A percentile compares a stretch with the other conserved stretches of the same genome.
Evolutionary conservation across 202 grass and related monocot genomes (phyloP).

Genomic region (Digitaria exilis): DNA sequence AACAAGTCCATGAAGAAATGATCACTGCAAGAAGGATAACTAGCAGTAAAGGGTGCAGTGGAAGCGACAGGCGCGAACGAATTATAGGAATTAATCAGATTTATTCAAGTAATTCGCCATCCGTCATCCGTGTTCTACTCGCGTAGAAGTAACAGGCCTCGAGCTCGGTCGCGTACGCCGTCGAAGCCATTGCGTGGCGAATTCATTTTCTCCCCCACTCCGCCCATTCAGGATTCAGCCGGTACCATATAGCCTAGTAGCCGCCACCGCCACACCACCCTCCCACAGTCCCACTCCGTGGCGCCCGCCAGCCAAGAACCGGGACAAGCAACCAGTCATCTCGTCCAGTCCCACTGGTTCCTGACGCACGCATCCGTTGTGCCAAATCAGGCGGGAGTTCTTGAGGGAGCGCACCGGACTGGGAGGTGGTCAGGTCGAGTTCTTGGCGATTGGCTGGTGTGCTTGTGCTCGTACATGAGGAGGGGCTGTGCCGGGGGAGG

Average conservation of each 20-base stretch:
- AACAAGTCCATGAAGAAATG: not conserved
- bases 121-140: constrained; percentile 22
- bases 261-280: constrained; percentile 27
- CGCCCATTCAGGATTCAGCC: constrained; percentile 5
- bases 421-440: not conserved
- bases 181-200: constrained; percentile 42
- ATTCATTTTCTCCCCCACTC: constrained; percentile 28
- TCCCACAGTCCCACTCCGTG: constrained; percentile 20
- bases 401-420: not conserved
- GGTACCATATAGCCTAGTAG: constrained; percentile 60
- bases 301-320: constrained; percentile 28
- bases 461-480: constrained; percentile 60
- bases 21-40: not conserved
- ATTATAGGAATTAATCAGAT: not conserved
- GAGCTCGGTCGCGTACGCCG: constrained; percentile 20
- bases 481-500: constrained; percentile 37
- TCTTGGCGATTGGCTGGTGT: constrained; percentile 5
- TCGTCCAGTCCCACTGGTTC: not conserved
- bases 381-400: constrained; percentile 7
- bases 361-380: not conserved
- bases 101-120: not conserved
- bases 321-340: constrained; percentile 8
- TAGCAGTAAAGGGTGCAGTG: constrained; percentile 3
- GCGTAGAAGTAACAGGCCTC: constrained; percentile 58
- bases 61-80: constrained; percentile 20